These are phyloP conservation scores for Corinectria fuckeliana DNA, from an alignment of 2,329 filamentous ascomycete genomes.

Conservation along the genomic window DNA sequence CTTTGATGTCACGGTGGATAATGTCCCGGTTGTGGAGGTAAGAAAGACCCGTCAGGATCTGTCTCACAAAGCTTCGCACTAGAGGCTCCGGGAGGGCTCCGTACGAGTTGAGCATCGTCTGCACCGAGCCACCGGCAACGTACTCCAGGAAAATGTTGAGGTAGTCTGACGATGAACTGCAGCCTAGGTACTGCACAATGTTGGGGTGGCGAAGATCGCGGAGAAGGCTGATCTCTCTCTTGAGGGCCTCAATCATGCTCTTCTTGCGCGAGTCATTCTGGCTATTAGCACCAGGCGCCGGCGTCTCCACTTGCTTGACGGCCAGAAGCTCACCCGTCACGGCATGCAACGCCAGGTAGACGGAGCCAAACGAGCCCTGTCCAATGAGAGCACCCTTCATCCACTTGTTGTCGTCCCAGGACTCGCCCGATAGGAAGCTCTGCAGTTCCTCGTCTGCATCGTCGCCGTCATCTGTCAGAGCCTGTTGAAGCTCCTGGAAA, in stretches of 20 bases:
- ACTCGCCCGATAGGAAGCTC: constrained; percentile 90
- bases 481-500: constrained; percentile 82
- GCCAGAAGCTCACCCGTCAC: constrained; percentile 97
- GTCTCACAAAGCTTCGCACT: constrained; percentile 94
- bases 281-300: constrained; percentile 76
- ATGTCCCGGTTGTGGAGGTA: constrained; percentile 96
- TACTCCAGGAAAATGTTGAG: constrained; percentile 99
- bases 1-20: constrained; percentile 98
- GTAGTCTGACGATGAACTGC: constrained; percentile 86
- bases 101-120: constrained; percentile 98
- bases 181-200: constrained; percentile 97
- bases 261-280: constrained; percentile 91
- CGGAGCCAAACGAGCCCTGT: constrained; percentile 94
- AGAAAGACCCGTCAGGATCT: constrained; percentile 90
- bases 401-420: constrained; percentile 97
- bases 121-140: constrained; percentile 94
- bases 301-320: constrained; percentile 96
- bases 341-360: constrained; percentile 93
- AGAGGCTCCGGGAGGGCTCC: constrained; percentile 92
- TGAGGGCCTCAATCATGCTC: constrained; percentile 96
- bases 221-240: constrained; percentile 93
- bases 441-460: constrained; percentile 88
- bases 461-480: constrained; percentile 88
- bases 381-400: constrained; percentile 99
- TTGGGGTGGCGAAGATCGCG: constrained; percentile 95